Evolutionary conservation across 768 basidiomycete species (phyloP), one percentile per base, ranked within the genome.

Genomic region (Kwoniella pini): DNA sequence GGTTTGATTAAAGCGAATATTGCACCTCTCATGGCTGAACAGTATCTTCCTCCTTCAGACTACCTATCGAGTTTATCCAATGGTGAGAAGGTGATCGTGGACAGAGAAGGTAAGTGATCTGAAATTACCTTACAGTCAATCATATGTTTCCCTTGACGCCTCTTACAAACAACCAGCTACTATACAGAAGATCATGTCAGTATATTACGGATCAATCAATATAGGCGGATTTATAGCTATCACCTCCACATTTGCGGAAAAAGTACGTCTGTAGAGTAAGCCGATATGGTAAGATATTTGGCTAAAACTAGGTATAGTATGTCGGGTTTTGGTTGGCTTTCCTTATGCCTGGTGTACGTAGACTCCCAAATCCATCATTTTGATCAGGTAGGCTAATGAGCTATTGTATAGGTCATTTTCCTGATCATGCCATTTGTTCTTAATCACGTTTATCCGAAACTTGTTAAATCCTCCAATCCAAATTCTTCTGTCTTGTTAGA

Each of bases 21-120:
- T 13, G 73, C 63, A 6, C 75, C 77, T 1, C 52, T 78, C 6
- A 69, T 78, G 51, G 69, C 67, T 27, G 77, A 78, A 28, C 77
- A 78, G 55, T 67, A 65, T 28, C 67, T 70, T 0, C 65, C 72
- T 1, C 45, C 57, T 12, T 31, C 59, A 7, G 57, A 59, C n/a
- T 64, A 60, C 17, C 54, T 74, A 13, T 43, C 24, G 13, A 65
- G 45, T 9, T 22, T 68, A 17, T 53, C 56, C 4, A 36, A 30
- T 40, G 74, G 74, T 26, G 72, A 73, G 40, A 60, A 54, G 28
- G 72, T 74, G 36, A 72, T 76, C 19, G 50, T 76, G 28, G 70
- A 71, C 42, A 63, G 69, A 24, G 62, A 69, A 40, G 44, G 63
- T 65, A 21, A 56, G 49, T 19, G 22, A 13, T 22, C 12, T 45